Base-by-base conservation (phyloP, 2,329 filamentous ascomycete species). In the Gnomoniopsis sp. region DNA sequence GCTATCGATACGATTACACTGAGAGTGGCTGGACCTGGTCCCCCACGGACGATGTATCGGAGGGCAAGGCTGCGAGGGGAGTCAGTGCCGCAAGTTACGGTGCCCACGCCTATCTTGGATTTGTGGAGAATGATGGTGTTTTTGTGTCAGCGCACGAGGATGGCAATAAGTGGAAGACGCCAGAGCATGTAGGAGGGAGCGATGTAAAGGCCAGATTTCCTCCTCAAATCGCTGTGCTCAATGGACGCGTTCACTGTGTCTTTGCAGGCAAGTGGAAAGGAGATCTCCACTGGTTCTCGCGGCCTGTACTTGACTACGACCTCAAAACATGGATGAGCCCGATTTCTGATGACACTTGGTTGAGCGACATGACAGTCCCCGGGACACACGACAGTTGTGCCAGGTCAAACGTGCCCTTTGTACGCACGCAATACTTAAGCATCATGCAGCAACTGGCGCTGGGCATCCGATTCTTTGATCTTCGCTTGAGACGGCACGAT, bases 401-500 rank as follows among this genome's bases (percentile, higher is more conserved):
- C 43, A 61, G 69, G 49, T 68, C 66, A 58, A 66, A 63, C 49
- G 65, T 71, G 11, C 88, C 88, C 0, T 89, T 86, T 10, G 88
- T 90, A n/a, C 82, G 88, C 44, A 90, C 88, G 64, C 88, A 91
- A 72, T 82, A 85, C 41, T 83, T 88, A 19, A 78, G 80, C 33
- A 79, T 87, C 0, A 71, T 73, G 48, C 81, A 84, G 60, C 88
- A 91, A 69, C 78, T 91, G n/a, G 76, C 81, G 21, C 86, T 90
- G 63, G 88, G 88, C 2, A 81, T 90, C 47, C 85, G 88, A 38
- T 90, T 90, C 75, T 82, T 91, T 63, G 88, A 91, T 67, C 81
- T 90, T 58, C 80, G 88, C 11, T 82, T 88, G 1, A 49, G 65
- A 49, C 7, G 38, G 12, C 59, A 61, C 54, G 62, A 65, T 44